Evolutionary conservation across 1,284 basidiomycete species (phyloP), one percentile per base, ranked within the genome.

Genomic region (Ceratobasidium sp.): DNA sequence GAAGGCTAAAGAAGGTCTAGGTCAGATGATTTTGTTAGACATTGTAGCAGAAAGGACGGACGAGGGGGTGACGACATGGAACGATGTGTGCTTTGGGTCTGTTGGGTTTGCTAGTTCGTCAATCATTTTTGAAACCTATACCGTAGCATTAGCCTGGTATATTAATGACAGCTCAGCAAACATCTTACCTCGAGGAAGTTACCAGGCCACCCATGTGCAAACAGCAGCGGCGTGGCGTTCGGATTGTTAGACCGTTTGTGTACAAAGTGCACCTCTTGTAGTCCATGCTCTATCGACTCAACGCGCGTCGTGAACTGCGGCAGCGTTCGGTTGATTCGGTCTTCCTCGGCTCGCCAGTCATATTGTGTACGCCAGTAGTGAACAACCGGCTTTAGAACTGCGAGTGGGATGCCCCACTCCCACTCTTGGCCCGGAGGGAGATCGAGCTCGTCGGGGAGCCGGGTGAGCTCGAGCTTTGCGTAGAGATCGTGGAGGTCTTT

Each of bases 61-160:
- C 76, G 73, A 76, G 1, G 76, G 75, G 1, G 76, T 69, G 13
- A 76, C 75, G 26, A 76, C 73, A 41, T 75, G 75, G 32, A 75
- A 76, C 13, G 75, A 73, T 11, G 76, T 75, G 35, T 74, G 62
- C 30, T 69, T 74, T 7, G 73, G 58, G 58, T 76, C 75, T 52
- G 58, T 61, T 9, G 76, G 76, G 50, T 76, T 64, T 35, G 73
- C 70, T 18, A 76, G 46, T 23, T 64, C 74, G 26, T 74, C 76
- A 28, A 76, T 69, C 32, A 76, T 72, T 49, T 76, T 76, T 9
- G 64, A 63, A 23, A 75, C 73, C 76, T 76, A n/a, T n/a, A n/a
- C n/a, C n/a, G n/a, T n/a, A n/a, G n/a, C n/a, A n/a, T n/a, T n/a
- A n/a, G n/a, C n/a, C n/a, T n/a, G n/a, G n/a, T n/a, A n/a, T n/a